A percentile compares a stretch with the other conserved stretches of the same genome.
phyloP scores from a whole-genome alignment of 768 basidiomycete species.

The Suillus hirtellus region DNA sequence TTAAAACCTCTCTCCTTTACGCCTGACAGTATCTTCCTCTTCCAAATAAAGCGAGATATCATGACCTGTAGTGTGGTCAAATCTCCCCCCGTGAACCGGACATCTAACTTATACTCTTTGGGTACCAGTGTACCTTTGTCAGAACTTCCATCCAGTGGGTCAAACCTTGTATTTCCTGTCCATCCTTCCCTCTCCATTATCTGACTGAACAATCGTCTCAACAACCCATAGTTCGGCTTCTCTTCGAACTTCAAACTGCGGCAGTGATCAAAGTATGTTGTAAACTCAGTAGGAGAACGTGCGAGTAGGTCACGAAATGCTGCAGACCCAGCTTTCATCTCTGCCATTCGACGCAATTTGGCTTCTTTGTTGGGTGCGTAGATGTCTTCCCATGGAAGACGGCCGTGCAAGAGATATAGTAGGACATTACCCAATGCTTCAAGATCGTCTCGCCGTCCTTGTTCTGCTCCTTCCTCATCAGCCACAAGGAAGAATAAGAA shows the following conservation, averaged over 20 bases:
- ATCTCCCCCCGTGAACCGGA: background rate
- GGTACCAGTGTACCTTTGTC: background rate
- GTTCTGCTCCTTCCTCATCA: slow-evolving; percentile 12
- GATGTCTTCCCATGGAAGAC: slow-evolving; percentile 26
- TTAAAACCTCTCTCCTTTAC: background rate
- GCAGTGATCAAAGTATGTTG: slow-evolving; percentile 18
- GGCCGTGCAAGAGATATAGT: slow-evolving; percentile 23
- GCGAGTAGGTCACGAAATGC: slow-evolving; percentile 4
- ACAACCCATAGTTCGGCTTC: slow-evolving; percentile 21
- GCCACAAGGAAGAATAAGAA: background rate
- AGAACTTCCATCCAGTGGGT: background rate
- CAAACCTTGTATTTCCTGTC: background rate
- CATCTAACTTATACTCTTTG: slow-evolving; percentile 5
- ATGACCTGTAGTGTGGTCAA: background rate
- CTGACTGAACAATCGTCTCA: slow-evolving; percentile 17
- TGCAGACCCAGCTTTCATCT: slow-evolving; percentile 18
- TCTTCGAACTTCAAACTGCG: slow-evolving; percentile 21
- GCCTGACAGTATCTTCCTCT: no score
- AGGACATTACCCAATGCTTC: slow-evolving; percentile 23
- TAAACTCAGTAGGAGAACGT: slow-evolving; percentile 14
- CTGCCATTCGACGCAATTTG: slow-evolving; percentile 11
- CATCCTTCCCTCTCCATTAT: slow-evolving; percentile 1
- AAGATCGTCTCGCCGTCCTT: slow-evolving; percentile 26
- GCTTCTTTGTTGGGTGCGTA: slow-evolving; percentile 7
- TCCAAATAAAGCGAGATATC: no score